A percentile compares a stretch with the other conserved stretches of the same genome.
Conservation (phyloP, 177 flowering plant species). For the Vitis hybrid region DNA sequence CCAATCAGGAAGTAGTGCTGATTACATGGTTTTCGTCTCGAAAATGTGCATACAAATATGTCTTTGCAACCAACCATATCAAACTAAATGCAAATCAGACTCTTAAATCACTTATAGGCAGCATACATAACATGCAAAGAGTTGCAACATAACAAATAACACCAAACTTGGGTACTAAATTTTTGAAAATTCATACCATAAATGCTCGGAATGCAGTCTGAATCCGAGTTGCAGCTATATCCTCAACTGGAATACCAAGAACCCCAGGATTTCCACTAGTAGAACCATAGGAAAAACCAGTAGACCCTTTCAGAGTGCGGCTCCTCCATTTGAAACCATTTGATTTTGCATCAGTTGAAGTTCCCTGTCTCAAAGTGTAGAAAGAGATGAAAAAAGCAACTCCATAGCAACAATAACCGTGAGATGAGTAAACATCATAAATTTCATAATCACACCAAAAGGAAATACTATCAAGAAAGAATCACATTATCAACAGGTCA, state of each 20-base stretch:
- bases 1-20: not conserved
- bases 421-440: not conserved
- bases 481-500: not conserved
- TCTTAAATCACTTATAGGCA: not conserved
- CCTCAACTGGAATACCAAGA: constrained; percentile 48
- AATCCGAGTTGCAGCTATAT: constrained; percentile 73
- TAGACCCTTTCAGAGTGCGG: constrained; percentile 28
- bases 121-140: not conserved
- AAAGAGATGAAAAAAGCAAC: not conserved
- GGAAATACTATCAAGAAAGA: not conserved
- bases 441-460: not conserved
- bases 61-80: not conserved
- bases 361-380: constrained; percentile 30
- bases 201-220: constrained; percentile 80
- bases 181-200: constrained; percentile 36
- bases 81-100: not conserved
- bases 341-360: constrained; percentile 39
- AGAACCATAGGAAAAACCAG: constrained; percentile 29
- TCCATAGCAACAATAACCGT: not conserved
- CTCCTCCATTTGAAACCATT: constrained; percentile 44
- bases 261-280: constrained; percentile 20
- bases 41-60: not conserved
- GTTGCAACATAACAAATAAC: not conserved
- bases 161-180: not conserved
- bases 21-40: not conserved